A percentile compares a stretch with the other conserved stretches of the same genome.
These are phyloP conservation scores for Chaetomium cochliodes DNA, from an alignment of 495 filamentous ascomycete genomes.

Conservation along the genomic window DNA sequence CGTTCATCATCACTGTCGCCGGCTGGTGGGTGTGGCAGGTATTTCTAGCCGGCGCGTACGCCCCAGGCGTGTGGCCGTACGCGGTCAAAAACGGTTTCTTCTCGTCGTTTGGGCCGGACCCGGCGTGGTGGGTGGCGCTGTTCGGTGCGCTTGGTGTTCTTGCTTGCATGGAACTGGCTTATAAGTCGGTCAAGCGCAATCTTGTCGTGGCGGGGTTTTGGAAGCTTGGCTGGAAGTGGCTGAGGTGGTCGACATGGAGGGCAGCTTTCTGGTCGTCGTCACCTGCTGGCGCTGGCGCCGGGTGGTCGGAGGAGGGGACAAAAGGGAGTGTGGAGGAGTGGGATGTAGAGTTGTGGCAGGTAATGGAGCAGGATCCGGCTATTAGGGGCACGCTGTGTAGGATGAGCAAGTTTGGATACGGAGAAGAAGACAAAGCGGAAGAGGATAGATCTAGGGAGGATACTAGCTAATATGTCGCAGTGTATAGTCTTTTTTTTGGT, in stretches of 20 bases:
- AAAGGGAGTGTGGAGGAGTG: conserved; percentile 42
- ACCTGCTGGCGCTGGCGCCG: conserved; percentile 16
- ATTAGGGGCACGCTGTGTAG: conserved; percentile 33
- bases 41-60: conserved; percentile 65
- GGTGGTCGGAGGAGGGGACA: conserved; percentile 21
- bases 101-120: conserved; percentile 63
- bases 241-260: conserved; percentile 64
- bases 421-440: conserved; percentile 16
- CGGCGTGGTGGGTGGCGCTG: conserved; percentile 74
- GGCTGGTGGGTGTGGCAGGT: conserved; percentile 68
- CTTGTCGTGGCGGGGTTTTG: conserved; percentile 40
- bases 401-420: conserved; percentile 31
- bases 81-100: conserved; percentile 67
- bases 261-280: conserved; percentile 54
- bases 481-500: too few relatives aligned
- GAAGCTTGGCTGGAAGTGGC: conserved; percentile 38
- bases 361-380: conserved; percentile 43
- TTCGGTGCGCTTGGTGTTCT: conserved; percentile 44
- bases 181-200: conserved; percentile 38
- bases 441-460: conserved; percentile 3
- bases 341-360: conserved; percentile 50
- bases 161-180: conserved; percentile 36
- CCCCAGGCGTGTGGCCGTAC: conserved; percentile 62
- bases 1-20: conserved; percentile 57
- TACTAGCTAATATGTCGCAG: too few relatives aligned